Base-by-base conservation (phyloP, 345 rosid species). In the Citropsis articulata region DNA sequence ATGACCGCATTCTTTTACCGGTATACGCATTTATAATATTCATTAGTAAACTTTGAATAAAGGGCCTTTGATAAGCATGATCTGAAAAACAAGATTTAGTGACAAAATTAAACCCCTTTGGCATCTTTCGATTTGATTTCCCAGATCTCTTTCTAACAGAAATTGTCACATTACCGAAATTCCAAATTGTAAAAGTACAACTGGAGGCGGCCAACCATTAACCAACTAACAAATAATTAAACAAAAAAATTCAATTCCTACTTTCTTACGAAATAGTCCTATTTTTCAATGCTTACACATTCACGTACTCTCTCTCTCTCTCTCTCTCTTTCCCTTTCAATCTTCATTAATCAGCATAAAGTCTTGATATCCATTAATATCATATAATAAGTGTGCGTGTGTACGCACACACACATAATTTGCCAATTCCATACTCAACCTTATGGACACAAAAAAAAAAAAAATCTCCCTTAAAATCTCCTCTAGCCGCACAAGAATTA, bases 151-250 rank as follows among this genome's bases (percentile, higher is more conserved):
- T 8, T 60, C 48, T 9, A 59, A 57, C 66, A 18, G 38, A 45
- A 45, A 57, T 57, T 28, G 75, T 68, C 48, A 25, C 40, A 56
- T 38, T 69, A 40, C 4, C n/a, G 28, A 22, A 75, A 38, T 22
- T 24, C 55, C 16, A 50, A 1, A 13, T 22, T 36, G 40, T 30
- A 30, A 78, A 72, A 69, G 24, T 21, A 45, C 35, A 67, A 75
- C 7, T 27, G 71, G 70, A 18, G 86, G 72, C 83, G 73, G 84
- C 87, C 87, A 84, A 80, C 83, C 82, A 22, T 36, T 59, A 76
- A 78, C 77, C 56, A 82, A 7, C 79, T 65, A 82, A 25, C 24
- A 76, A 66, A 19, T 56, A 66, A 66, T 71, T 24, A 73, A 78
- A 30, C 48, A 4, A 36, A 19, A 9, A 9, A 14, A 27, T 28